Base-by-base conservation (phyloP, 163 green algal species). In the Scenedesmus sp. region DNA sequence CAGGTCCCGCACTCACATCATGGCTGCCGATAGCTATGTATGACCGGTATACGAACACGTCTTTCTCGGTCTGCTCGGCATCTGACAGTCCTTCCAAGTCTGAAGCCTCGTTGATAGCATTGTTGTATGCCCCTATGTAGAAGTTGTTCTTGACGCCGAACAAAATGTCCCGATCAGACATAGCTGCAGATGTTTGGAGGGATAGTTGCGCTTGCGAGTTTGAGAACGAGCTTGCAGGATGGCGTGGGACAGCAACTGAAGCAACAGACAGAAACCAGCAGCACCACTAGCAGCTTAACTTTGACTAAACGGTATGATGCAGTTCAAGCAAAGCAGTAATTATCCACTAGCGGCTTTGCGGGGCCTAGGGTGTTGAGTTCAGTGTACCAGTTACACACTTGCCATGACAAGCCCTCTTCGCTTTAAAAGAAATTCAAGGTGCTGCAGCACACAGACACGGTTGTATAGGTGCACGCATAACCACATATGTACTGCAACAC, bases 21-120 rank as follows among this genome's bases (percentile, higher is more conserved):
- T 97, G 97, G 91, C 94, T 98, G 13, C 98, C 98, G 3, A 99
- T 93, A 8, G 98, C 98, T 55, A 99, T 98, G 95, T 99, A 99
- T 5, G 97, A 97, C n/a, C 98, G 95, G 92, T 99, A 99, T 0
- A 99, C 95, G 87, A 97, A 98, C 54, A 94, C 94, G 88, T 99
- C 98, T 0, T 97, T 92, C 93, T 99, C 97, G 12, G 98, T 91
- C 34, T 92, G 89, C 62, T 99, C 96, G 4, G 93, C 87, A 9
- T 98, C 97, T 34, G 93, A 96, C 55, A 99, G 93, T 46, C 94
- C 94, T n/a, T 96, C 95, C 1, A 99, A 90, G 79, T 98, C 95
- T 18, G 94, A 89, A 18, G 96, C 97, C 83, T 99, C 98, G 64
- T 98, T 98, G 64, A 99, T 98, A 2, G 97, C 97, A 1, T 93